Evolutionary conservation across 2,329 filamentous ascomycete genomes (phyloP).

Genomic region (Monilinia laxa): DNA sequence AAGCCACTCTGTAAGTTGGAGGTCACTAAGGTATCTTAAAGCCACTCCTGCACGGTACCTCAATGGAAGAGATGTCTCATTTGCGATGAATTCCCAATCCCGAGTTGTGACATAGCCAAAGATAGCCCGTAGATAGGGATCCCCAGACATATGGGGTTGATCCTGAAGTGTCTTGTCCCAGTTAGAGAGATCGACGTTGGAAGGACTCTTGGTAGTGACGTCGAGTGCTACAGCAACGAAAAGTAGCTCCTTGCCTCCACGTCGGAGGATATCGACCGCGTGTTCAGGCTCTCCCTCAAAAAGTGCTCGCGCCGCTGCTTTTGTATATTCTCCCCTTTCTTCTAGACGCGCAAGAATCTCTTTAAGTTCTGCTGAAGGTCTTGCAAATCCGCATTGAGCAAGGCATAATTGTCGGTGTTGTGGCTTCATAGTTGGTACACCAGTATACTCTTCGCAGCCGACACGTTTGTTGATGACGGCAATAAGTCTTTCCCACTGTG

Average conservation of each 20-base stretch:
- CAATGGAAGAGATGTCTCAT: conserved; percentile 70
- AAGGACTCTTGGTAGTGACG: conserved; percentile 55
- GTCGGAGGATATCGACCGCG: conserved; percentile 68
- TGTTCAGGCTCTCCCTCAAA: conserved; percentile 69
- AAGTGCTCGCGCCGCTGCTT: conserved; percentile 72
- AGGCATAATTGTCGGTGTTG: conserved; percentile 74
- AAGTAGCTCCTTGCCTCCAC: conserved; percentile 64
- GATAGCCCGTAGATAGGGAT: conserved; percentile 78
- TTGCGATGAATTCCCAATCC: conserved; percentile 72
- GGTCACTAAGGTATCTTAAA: conserved; percentile 63
- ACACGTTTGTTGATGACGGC: conserved; percentile 62
- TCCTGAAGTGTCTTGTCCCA: conserved; percentile 38
- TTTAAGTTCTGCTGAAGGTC: conserved; percentile 51
- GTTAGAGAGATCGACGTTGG: conserved; percentile 39
- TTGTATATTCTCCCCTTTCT: conserved; percentile 59
- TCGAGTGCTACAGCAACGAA: conserved; percentile 69
- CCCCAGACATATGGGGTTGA: conserved; percentile 53
- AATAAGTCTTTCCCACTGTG: conserved; percentile 62
- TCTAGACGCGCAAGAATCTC: conserved; percentile 48
- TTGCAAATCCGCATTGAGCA: conserved; percentile 71
- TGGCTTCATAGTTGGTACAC: conserved; percentile 61
- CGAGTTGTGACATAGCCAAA: conserved; percentile 75
- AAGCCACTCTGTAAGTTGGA: conserved; percentile 65
- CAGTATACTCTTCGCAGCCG: conserved; percentile 62
- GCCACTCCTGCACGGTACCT: conserved; percentile 74